Evolutionary conservation across 306 rosid genomes (phyloP).

Genomic region (Sechiopsis laciniata): DNA sequence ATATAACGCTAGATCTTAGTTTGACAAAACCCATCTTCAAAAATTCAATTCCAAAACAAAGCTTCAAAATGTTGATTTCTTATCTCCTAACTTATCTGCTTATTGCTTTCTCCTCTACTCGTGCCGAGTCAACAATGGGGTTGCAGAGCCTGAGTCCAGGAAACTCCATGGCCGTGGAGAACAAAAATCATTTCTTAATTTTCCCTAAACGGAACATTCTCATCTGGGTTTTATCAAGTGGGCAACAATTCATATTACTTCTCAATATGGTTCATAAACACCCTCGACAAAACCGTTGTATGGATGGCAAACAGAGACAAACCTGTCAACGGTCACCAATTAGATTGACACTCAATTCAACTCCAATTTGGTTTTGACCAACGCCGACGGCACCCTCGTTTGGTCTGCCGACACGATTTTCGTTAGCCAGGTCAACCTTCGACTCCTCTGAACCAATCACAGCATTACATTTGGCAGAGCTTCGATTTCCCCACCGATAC

Average conservation of each 20-base stretch:
- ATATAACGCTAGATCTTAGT: not conserved
- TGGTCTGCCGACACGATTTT: slow-evolving; percentile 31
- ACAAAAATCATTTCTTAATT: not conserved
- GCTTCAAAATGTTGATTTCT: not conserved
- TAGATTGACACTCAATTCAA: slow-evolving; percentile 14
- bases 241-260: slow-evolving; percentile 24
- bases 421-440: not conserved
- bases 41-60: not conserved
- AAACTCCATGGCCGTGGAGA: slow-evolving; percentile 7
- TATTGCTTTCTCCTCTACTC: not conserved
- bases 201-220: slow-evolving; percentile 17
- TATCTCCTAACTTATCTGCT: not conserved
- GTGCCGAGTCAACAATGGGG: not conserved
- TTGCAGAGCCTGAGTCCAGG: not conserved
- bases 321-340: slow-evolving; percentile 23
- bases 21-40: not conserved
- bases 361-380: slow-evolving; percentile 17
- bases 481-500: slow-evolving; percentile 43
- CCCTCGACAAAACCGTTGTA: not conserved
- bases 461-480: slow-evolving; percentile 35
- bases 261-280: slow-evolving; percentile 24
- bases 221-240: slow-evolving; percentile 25
- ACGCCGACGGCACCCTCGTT: slow-evolving; percentile 9
- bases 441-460: slow-evolving; percentile 17
- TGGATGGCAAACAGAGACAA: slow-evolving; percentile 28